A percentile compares a stretch with the other conserved stretches of the same genome.
These are phyloP conservation scores for Peterozyma xylosa DNA, from an alignment of 805 yeast species.

Conservation along the genomic window DNA sequence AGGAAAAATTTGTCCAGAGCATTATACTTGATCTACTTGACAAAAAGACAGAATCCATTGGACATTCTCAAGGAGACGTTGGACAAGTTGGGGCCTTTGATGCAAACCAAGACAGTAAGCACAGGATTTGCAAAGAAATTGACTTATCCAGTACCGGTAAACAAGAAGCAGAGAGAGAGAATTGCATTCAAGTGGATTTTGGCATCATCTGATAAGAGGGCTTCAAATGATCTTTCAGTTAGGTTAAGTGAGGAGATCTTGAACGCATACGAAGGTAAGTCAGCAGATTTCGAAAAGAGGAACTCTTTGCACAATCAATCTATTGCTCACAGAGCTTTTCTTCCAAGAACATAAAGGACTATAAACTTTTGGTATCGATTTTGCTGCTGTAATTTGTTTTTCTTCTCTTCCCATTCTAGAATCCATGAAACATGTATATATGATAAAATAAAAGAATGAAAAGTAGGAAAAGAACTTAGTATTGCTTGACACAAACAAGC, in stretches of 20 bases:
- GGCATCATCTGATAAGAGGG: conserved; percentile 75
- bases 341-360: conserved; percentile 22
- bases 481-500: too few species aligned
- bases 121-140: conserved; percentile 83
- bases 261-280: conserved; percentile 67
- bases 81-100: conserved; percentile 79
- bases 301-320: conserved; percentile 80
- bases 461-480: neutral
- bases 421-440: neutral
- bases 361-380: too few species aligned
- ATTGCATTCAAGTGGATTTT: conserved; percentile 87
- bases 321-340: conserved; percentile 79
- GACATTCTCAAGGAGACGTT: conserved; percentile 63
- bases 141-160: conserved; percentile 77
- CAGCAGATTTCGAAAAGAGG: conserved; percentile 79
- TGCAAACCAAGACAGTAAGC: conserved; percentile 65
- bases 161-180: conserved; percentile 75
- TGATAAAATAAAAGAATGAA: neutral
- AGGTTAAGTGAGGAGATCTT: conserved; percentile 87
- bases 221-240: conserved; percentile 75
- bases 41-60: conserved; percentile 74
- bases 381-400: neutral
- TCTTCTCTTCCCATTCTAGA: neutral
- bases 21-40: conserved; percentile 67
- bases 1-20: conserved; percentile 69